Conservation (phyloP, 2,329 filamentous ascomycete species). For the Colletotrichum sp. region DNA sequence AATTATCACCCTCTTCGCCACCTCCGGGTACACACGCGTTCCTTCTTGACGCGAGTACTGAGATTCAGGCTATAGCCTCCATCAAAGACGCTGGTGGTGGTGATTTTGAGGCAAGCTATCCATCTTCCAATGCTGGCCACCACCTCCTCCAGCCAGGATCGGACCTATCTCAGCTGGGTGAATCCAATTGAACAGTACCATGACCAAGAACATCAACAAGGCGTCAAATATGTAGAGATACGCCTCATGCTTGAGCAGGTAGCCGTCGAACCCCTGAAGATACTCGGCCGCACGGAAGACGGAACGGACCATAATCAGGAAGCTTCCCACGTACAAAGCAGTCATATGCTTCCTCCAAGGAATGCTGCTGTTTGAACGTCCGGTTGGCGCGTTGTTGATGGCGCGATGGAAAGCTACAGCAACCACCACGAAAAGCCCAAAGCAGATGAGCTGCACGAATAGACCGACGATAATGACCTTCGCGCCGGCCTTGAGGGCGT, state of each 20-base stretch:
- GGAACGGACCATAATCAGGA: constrained; percentile 45
- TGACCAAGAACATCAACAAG: constrained; percentile 35
- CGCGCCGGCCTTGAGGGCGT: constrained; percentile 36
- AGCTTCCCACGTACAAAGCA: constrained; percentile 29
- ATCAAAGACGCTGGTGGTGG: background rate
- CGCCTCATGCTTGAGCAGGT: constrained; percentile 37
- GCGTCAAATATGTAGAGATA: constrained; percentile 44
- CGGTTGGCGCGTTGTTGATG: constrained; percentile 26
- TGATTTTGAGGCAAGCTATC: background rate
- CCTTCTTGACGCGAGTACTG: background rate
- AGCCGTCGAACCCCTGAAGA: constrained; percentile 36
- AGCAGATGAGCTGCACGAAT: constrained; percentile 59
- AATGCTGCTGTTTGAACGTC: constrained; percentile 24
- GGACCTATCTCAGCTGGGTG: constrained; percentile 1
- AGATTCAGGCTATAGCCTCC: background rate
- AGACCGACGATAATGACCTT: constrained; percentile 58
- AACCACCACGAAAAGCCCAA: constrained; percentile 56
- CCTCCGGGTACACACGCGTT: background rate
- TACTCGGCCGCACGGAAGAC: constrained; percentile 50
- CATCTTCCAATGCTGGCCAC: background rate
- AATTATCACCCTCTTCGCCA: background rate
- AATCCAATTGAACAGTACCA: constrained; percentile 22
- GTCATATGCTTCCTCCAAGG: constrained; percentile 36
- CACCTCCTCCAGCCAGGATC: background rate
- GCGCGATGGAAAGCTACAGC: constrained; percentile 50